These are phyloP conservation scores for Pythium sukuiense DNA, from an alignment of 352 stramenopile genomes.

Conservation along the genomic window DNA sequence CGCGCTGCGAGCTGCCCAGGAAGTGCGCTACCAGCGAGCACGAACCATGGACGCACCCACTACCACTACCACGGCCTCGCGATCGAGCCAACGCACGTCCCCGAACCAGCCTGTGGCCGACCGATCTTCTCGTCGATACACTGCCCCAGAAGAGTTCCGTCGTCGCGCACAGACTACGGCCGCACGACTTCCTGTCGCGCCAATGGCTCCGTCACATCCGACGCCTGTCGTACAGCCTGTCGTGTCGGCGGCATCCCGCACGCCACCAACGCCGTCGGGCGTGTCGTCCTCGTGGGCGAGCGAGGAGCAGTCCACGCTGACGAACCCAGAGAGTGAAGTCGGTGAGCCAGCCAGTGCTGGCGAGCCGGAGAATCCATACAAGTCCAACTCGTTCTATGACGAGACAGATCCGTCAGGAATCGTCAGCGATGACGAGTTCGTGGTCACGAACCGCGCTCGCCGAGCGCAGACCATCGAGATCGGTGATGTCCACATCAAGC, in stretches of 20 bases:
- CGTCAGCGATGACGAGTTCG: conserved; percentile 31
- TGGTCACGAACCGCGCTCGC: conserved; percentile 18
- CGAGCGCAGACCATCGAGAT: conserved; percentile 33
- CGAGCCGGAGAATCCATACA: conserved; percentile 22
- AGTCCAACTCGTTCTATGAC: conserved; percentile 29
- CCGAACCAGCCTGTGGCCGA: not conserved
- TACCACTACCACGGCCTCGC: not conserved
- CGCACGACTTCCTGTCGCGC: not conserved
- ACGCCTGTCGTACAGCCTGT: not conserved
- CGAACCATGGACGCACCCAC: not conserved
- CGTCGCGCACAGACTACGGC: conserved; percentile 14
- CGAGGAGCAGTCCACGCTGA: conserved; percentile 18
- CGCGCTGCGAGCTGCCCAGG: conserved; percentile 8
- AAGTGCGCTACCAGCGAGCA: conserved; percentile 9
- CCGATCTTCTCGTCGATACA: conserved; percentile 22
- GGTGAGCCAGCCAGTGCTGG: conserved; percentile 2
- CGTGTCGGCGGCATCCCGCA: not conserved
- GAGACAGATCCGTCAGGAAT: conserved; percentile 30
- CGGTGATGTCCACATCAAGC: conserved; percentile 25
- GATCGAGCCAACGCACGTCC: not conserved
- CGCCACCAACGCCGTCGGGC: conserved; percentile 15
- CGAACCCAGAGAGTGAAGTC: conserved; percentile 11
- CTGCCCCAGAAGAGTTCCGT: conserved; percentile 12
- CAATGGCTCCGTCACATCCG: not conserved
- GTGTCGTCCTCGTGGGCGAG: conserved; percentile 20